A percentile compares a stretch with the other conserved stretches of the same genome.
Conservation (phyloP, 2,329 filamentous ascomycete genomes). For the Dothistroma septosporum region DNA sequence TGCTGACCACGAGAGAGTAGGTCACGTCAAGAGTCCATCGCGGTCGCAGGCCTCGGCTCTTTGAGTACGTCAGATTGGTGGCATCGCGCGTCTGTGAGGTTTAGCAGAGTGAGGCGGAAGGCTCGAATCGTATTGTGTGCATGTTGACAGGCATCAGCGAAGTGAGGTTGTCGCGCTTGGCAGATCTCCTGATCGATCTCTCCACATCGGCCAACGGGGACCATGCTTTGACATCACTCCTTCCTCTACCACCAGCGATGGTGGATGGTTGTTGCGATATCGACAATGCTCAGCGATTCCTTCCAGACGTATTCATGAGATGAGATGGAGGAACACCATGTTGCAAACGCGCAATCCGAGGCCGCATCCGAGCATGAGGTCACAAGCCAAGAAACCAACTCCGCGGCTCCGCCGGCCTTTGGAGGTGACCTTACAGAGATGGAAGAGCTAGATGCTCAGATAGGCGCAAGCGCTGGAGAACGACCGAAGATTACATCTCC, state of each 20-base stretch:
- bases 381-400: background rate
- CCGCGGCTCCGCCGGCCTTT: constrained; percentile 10
- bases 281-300: background rate
- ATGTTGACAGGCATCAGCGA: background rate
- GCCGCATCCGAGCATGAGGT: background rate
- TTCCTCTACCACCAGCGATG: background rate
- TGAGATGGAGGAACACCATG: constrained; percentile 4
- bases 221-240: background rate
- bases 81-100: too few species aligned
- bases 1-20: too few species aligned
- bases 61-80: too few species aligned
- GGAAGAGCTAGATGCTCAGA: background rate
- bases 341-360: background rate
- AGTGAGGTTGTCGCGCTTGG: background rate
- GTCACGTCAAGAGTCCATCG: too few species aligned
- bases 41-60: too few species aligned
- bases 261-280: background rate
- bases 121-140: background rate
- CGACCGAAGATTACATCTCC: background rate
- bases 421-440: background rate
- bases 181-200: background rate
- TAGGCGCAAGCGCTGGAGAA: background rate
- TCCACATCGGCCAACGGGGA: background rate
- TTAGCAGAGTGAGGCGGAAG: too few species aligned
- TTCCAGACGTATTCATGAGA: constrained; percentile 1